A percentile compares a stretch with the other conserved stretches of the same genome.
Conservation (phyloP, 2,329 filamentous ascomycete species). For the Penicillium hordei region DNA sequence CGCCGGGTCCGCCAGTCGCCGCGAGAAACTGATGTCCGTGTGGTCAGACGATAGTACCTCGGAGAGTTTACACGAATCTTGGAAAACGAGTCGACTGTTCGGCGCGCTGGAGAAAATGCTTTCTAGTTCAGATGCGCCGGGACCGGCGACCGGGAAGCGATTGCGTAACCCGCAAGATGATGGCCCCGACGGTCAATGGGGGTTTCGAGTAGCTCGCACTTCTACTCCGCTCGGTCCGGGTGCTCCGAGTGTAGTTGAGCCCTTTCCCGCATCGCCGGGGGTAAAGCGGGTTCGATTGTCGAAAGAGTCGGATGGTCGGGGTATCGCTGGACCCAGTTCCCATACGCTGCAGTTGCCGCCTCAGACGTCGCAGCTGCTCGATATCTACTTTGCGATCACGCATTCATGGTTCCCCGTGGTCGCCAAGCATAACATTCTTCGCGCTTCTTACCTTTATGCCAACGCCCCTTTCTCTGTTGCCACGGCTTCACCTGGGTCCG, state of each 20-base stretch:
- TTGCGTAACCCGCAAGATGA: conserved; percentile 34
- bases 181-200: conserved; percentile 28
- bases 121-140: conserved; percentile 32
- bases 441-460: conserved; percentile 57
- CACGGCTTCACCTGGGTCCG: conserved; percentile 34
- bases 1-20: conserved; percentile 31
- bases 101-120: conserved; percentile 44
- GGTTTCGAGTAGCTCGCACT: conserved; percentile 33
- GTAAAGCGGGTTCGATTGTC: conserved; percentile 33
- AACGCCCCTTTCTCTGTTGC: conserved; percentile 39
- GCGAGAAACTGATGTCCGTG: conserved; percentile 37
- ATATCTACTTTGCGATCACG: conserved; percentile 59
- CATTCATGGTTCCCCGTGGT: conserved; percentile 62
- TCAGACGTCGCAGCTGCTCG: conserved; percentile 54
- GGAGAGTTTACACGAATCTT: conserved; percentile 45
- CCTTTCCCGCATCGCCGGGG: conserved; percentile 20
- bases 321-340: background rate
- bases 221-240: conserved; percentile 29
- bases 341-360: conserved; percentile 45
- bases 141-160: conserved; percentile 33
- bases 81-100: conserved; percentile 46
- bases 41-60: conserved; percentile 44
- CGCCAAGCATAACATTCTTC: conserved; percentile 57
- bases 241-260: conserved; percentile 34
- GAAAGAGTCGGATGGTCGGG: conserved; percentile 16